These are phyloP conservation scores for Adansonia digitata DNA, from an alignment of 345 rosid genomes.

Conservation along the genomic window DNA sequence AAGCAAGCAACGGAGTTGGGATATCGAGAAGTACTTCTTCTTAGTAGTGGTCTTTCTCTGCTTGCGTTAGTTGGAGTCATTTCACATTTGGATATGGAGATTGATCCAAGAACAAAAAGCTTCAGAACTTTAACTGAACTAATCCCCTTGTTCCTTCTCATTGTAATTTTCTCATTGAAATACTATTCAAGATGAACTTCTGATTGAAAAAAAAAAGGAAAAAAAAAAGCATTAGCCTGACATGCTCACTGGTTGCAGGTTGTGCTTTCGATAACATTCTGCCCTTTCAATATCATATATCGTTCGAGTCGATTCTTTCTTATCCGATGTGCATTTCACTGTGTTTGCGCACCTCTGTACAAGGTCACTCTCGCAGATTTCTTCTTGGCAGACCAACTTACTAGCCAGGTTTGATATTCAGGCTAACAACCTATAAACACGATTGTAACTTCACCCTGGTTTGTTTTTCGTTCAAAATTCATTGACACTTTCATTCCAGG, in stretches of 20 bases:
- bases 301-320: slow-evolving; percentile 62
- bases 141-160: slow-evolving; percentile 53
- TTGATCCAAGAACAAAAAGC: slow-evolving; percentile 60
- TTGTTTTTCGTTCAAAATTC: not conserved
- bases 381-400: slow-evolving; percentile 83
- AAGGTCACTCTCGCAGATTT: slow-evolving; percentile 82
- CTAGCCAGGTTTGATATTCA: slow-evolving; percentile 56
- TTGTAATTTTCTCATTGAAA: slow-evolving; percentile 26
- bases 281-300: slow-evolving; percentile 63
- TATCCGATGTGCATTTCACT: slow-evolving; percentile 40
- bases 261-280: slow-evolving; percentile 36
- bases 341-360: slow-evolving; percentile 61
- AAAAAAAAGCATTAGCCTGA: not conserved
- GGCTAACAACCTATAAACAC: not conserved
- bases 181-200: too few species aligned
- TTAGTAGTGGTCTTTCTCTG: slow-evolving; percentile 49
- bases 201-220: not conserved
- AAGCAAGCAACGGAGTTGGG: slow-evolving; percentile 70
- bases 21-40: slow-evolving; percentile 56
- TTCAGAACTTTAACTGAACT: slow-evolving; percentile 60
- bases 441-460: not conserved
- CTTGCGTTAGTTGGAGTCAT: slow-evolving; percentile 47
- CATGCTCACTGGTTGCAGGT: slow-evolving; percentile 28
- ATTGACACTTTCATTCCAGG: slow-evolving; percentile 26
- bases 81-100: slow-evolving; percentile 79